Evolutionary conservation across 768 basidiomycete species (phyloP), one percentile per base, ranked within the genome.

Genomic region (Lactarius quietus): DNA sequence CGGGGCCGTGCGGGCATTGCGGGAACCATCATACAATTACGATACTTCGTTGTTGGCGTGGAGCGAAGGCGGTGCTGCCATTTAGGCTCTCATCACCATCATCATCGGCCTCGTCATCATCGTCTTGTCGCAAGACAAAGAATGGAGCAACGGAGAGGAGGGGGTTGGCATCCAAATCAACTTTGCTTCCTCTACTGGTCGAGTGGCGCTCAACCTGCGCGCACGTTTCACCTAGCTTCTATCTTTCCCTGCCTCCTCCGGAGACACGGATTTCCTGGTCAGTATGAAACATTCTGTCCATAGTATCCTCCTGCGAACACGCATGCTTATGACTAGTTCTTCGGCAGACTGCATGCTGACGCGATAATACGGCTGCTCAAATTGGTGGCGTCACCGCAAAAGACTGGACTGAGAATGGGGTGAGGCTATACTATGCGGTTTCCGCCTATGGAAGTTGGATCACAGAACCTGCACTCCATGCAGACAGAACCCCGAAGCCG

Each of bases 321-420:
- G 57, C 23, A 26, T 59, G 31, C n/a, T 59, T 41, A 53, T 64
- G 52, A 53, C 18, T 58, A 10, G 52, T 45, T 53, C 18, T 58
- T n/a, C 43, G 17, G 15, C 33, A 26, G 14, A n/a, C 33, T 26
- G 8, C 35, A 54, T 55, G 26, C 26, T 58, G 59, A 33, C 58
- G 48, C 43, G 33, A 31, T 14, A 43, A 54, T 23, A 12, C 45
- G 48, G n/a, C 20, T 41, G 17, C 35, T 28, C 63, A 59, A 64
- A 29, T 54, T 54, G 35, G 64, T 35, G 64, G 59, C 59, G 53
- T 60, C 41, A 41, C 35, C 14, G 26, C 14, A 33, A 51, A n/a
- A 26, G 48, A 36, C 26, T 33, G n/a, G 52, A 64, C 35, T 28
- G 26, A 31, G 43, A 48, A 33, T 18, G 36, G 52, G 48, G 48